A percentile compares a stretch with the other conserved stretches of the same genome.
Evolutionary conservation across 148 eudicot genomes (phyloP).

Genomic region (Silene conica): DNA sequence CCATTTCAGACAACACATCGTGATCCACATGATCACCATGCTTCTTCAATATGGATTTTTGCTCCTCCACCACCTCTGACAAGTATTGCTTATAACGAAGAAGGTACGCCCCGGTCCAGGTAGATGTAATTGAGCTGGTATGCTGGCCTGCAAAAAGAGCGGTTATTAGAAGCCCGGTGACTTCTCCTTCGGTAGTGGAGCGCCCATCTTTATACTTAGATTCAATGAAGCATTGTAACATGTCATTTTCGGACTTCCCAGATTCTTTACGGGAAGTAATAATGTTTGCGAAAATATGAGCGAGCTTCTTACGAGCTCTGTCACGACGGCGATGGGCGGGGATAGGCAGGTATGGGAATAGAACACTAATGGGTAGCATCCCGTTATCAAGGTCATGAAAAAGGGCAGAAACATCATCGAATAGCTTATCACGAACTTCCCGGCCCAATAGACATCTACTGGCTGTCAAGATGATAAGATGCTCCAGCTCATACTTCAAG

Average conservation of each 20-base stretch:
- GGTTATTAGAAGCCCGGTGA: constrained; percentile 88
- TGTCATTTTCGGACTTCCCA: constrained; percentile 63
- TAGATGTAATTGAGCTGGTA: constrained; percentile 91
- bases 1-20: constrained; percentile 85
- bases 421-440: constrained; percentile 90
- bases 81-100: constrained; percentile 47
- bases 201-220: constrained; percentile 95
- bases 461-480: constrained; percentile 86
- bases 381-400: constrained; percentile 93
- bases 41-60: constrained; percentile 48
- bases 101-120: constrained; percentile 97
- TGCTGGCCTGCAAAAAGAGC: constrained; percentile 98
- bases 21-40: constrained; percentile 73
- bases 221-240: constrained; percentile 88
- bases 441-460: constrained; percentile 87
- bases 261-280: constrained; percentile 66
- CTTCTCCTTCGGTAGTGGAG: constrained; percentile 69
- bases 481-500: constrained; percentile 81
- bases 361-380: constrained; percentile 87
- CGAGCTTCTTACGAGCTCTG: constrained; percentile 72
- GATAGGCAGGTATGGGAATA: constrained; percentile 92
- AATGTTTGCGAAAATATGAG: constrained; percentile 58
- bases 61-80: constrained; percentile 59
- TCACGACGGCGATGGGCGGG: constrained; percentile 87
- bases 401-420: constrained; percentile 87